Base-by-base conservation (phyloP, 2,329 filamentous ascomycete genomes). In the Tolypocladium cylindrosporum region DNA sequence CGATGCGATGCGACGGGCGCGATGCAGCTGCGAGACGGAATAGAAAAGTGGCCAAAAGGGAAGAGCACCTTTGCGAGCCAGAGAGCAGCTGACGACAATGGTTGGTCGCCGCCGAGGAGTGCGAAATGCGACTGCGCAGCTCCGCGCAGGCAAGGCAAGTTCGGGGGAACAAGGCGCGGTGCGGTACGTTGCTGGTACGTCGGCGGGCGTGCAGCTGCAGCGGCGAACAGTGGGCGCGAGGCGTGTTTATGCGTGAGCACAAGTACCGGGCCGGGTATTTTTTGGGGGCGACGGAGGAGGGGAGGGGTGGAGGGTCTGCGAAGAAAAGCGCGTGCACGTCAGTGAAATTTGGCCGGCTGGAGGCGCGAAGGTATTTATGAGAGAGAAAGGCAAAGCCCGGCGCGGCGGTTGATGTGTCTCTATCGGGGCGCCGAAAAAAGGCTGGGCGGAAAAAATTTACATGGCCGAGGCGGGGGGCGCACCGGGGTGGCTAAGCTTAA, bases 311-410 rank as follows among this genome's bases (percentile, higher is more conserved):
- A 70, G 68, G 68, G 68, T 71, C 72, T 72, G 69, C 67, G 71
- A 73, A 68, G 71, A 70, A 75, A 75, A 75, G 72, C 73, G 74
- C 73, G 73, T 75, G 72, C 73, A 75, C 72, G 72, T 75, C 73
- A 73, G 71, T 75, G 65, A 69, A 69, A 67, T 73, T 72, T 71
- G 67, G 63, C 71, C 68, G 72, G 71, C 71, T 67, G 74, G 73
- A 73, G 72, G 73, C 72, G 73, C 72, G 66, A 69, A 74, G 71
- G 70, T 75, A 76, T 75, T 75, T 75, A 75, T 76, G 73, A 75
- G 72, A 68, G 72, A 72, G 66, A 67, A 68, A 68, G 65, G 61
- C 65, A 69, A 70, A 65, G 62, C 67, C 67, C 66, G 67, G 63
- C 65, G 66, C 67, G 65, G 57, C 66, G 63, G 67, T 67, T 64